Percentiles rank a stretch among this genome's conserved stretches.
phyloP scores from a whole-genome alignment of 331 rosid species.

The Dryas integrifolia region DNA sequence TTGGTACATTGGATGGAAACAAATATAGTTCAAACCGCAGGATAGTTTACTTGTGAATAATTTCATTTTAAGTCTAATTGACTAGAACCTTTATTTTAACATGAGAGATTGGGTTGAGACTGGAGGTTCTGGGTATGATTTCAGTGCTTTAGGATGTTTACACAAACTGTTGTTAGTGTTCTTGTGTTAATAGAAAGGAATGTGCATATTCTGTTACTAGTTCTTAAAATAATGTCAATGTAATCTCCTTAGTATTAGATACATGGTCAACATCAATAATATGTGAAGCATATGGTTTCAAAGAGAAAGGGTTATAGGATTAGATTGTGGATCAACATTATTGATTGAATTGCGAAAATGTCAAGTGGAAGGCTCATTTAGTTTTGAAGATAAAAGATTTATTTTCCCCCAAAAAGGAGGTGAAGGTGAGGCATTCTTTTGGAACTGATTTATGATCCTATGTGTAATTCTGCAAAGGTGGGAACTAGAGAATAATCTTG shows the following conservation, averaged over 20 bases:
- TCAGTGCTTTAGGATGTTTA: background rate
- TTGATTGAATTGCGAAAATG: background rate
- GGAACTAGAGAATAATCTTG: conserved; percentile 3
- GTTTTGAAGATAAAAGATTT: background rate
- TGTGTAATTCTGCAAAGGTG: background rate
- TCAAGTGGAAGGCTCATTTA: background rate
- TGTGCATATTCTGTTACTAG: background rate
- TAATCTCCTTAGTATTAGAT: background rate
- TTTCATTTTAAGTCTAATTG: background rate
- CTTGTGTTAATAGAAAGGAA: background rate
- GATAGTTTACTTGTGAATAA: background rate
- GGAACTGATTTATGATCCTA: background rate
- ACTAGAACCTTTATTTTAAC: background rate
- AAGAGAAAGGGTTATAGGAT: background rate
- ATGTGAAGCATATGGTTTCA: background rate
- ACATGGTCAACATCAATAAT: background rate
- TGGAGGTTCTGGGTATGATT: background rate
- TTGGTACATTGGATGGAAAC: background rate
- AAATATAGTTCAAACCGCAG: background rate
- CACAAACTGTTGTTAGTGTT: background rate
- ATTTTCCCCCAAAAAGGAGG: background rate
- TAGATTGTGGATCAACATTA: background rate
- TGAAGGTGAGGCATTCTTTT: background rate
- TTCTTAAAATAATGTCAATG: background rate
- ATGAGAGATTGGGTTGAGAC: background rate